Base-by-base conservation (phyloP, 352 stramenopile species). In the Paralagenidium karlingii region DNA sequence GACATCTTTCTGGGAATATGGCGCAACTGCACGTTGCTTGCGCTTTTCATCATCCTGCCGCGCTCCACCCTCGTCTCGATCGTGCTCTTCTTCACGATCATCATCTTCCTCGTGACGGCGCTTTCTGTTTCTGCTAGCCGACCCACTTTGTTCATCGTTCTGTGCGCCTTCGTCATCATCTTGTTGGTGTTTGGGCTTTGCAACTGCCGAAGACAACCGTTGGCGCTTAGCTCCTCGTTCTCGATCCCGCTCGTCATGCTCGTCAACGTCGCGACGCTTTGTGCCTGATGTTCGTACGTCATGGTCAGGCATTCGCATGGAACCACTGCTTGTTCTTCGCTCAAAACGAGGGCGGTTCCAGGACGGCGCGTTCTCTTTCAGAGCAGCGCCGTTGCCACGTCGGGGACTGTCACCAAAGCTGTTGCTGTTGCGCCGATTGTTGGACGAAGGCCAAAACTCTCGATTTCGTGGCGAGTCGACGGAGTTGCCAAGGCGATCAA, bases 1-100 rank as follows among this genome's bases (percentile, higher is more conserved):
- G 16, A 60, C 68, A 7, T 82, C 71, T 20, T 78, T 79, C 36
- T 78, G 58, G 26, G 58, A 46, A 38, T 78, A 79, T 21, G 68
- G 60, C 16, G 63, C 71, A 11, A 81, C 57, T 12, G 56, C 61
- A n/a, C 66, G 53, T 27, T 38, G 62, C 44, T 67, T 73, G 37
- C 74, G 69, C 5, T 47, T 42, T 36, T 81, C 51, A 39, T 22
- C 34, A 10, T 10, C 10, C 6, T 18, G 34, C 24, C 62, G 45
- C 9, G 39, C 26, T 18, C 41, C 51, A 28, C 46, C 51, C 8
- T 4, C 49, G 18, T 57, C 43, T 0, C 27, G 38, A n/a, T 43
- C 21, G 49, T 51, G 24, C 16, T 8, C 30, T n/a, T n/a, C 7
- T 13, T 40, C 21, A 30, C 39, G 29, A 36, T 43, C 13, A 20